phyloP scores from a whole-genome alignment of 495 filamentous ascomycete genomes.

The Pyrenopolyporus hunteri region DNA sequence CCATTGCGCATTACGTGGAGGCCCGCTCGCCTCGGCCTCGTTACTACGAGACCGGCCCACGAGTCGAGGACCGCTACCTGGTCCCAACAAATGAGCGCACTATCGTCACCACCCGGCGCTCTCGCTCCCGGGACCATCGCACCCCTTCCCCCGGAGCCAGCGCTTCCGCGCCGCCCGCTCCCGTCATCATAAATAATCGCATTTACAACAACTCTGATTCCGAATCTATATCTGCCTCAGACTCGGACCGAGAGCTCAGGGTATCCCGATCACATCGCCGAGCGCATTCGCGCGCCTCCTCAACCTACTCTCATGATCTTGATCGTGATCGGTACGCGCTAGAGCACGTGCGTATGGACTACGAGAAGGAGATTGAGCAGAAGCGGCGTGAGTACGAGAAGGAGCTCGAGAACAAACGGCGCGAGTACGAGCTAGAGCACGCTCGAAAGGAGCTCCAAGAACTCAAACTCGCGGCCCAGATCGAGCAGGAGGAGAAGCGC shows the following conservation, averaged over 20 bases:
- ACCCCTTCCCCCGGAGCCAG: constrained; percentile 39
- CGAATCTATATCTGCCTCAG: constrained; percentile 44
- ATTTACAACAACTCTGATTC: constrained; percentile 51
- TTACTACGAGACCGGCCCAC: constrained; percentile 41
- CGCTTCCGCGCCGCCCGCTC: constrained; percentile 39
- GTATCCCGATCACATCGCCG: constrained; percentile 28
- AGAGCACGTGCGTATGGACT: constrained; percentile 36
- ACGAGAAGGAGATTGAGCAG: constrained; percentile 36
- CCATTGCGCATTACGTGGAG: constrained; percentile 49
- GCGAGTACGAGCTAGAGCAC: constrained; percentile 43
- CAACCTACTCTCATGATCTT: constrained; percentile 29
- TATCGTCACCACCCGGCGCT: constrained; percentile 45
- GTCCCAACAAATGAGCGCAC: constrained; percentile 44
- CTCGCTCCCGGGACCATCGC: constrained; percentile 51
- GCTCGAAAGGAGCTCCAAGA: constrained; percentile 45
- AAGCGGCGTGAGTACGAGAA: constrained; percentile 30
- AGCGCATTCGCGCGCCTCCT: constrained; percentile 33
- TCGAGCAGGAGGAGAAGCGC: constrained; percentile 51
- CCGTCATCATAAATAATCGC: constrained; percentile 59
- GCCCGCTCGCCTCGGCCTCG: constrained; percentile 44
- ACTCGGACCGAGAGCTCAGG: constrained; percentile 31
- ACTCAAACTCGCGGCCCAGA: constrained; percentile 42
- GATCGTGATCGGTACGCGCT: constrained; percentile 27
- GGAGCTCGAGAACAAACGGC: constrained; percentile 33
- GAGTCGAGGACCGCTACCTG: constrained; percentile 39